Evolutionary conservation across 176 grass and related monocot species (phyloP), one percentile per base, ranked within the genome.

Genomic region (Panicum miliaceum): DNA sequence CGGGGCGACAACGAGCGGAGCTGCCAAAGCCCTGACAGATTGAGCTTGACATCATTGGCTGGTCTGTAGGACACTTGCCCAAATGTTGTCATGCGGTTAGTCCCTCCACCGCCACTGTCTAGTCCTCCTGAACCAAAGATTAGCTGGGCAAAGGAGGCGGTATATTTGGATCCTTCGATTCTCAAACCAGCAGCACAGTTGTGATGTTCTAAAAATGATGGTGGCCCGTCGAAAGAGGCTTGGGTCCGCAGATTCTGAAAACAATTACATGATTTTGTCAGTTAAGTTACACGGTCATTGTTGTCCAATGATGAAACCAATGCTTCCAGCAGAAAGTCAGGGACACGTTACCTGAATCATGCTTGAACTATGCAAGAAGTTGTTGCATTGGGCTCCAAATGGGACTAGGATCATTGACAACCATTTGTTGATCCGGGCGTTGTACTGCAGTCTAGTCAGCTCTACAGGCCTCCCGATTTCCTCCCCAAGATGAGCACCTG

Each of bases 401-500:
- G 95, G 92, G 38, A 94, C 79, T 18, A 90, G 85, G 59, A 84
- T 78, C 71, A 93, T 56, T 26, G 91, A 95, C 9, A 94, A 58
- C 76, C 41, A 72, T 14, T 92, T 69, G 72, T 84, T 81, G 82
- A 98, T 56, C 42, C 75, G 86, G 8, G 90, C 89, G 35, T 73
- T 71, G 63, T 98, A 98, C 82, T 93, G 94, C 60, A 94, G n/a
- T 26, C 90, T 93, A 9, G 92, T 81, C 18, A 98, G 82, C 74
- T 93, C 87, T 12, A 98, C 80, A 4, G 91, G 85, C 15, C 79
- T 95, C 23, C 91, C 86, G 3, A 53, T 64, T 53, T 71, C 87
- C 26, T 89, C 85, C 27, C 77, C 80, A 7, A 50, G 40, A 12
- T 10, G 80, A 63, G 50, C 52, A 20, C 71, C 72, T 38, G 38